Evolutionary conservation across 306 rosid genomes (phyloP), one percentile per base, ranked within the genome.

Genomic region (Albizia julibrissin): DNA sequence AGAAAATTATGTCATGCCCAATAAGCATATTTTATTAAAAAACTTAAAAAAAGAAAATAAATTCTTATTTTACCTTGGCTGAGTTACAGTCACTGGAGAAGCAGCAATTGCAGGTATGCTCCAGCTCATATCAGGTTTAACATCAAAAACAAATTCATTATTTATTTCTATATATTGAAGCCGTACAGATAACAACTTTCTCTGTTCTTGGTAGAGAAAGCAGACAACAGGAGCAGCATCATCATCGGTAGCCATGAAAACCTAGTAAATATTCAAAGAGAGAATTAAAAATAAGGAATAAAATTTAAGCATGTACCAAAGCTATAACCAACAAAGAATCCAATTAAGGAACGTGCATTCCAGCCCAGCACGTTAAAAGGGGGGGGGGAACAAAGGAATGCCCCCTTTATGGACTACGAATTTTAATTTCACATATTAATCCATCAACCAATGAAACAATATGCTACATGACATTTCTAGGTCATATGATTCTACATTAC

Each of bases 101-200:
- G 97, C 99, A 50, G 98, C 94, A 81, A 95, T 75, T 10, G 98
- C 95, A 78, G 93, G 87, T 85, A 93, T 86, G 87, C 91, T 91
- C 99, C 99, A 95, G 95, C 99, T 92, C 97, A 91, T 88, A 84
- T 93, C 97, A 85, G 97, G 94, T 84, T 95, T 95, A 82, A 91
- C 85, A 65, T 93, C 99, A 79, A 88, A 93, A 58, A 91, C 87
- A 78, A 86, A 85, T 88, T 95, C 99, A 86, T 88, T 93, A 77
- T 95, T 88, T 85, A 93, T 93, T 85, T 95, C 99, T 79, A 89
- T 89, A 83, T 87, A 87, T 79, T 91, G 99, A 85, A 95, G 93
- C 85, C 97, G 82, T 69, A 95, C 91, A 76, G 95, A 92, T 75
- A 91, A 86, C 77, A 93, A 84, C 70, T 93, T 91, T 81, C 89